Evolutionary conservation across 345 rosid genomes (phyloP).

Genomic region (Linum tenue): DNA sequence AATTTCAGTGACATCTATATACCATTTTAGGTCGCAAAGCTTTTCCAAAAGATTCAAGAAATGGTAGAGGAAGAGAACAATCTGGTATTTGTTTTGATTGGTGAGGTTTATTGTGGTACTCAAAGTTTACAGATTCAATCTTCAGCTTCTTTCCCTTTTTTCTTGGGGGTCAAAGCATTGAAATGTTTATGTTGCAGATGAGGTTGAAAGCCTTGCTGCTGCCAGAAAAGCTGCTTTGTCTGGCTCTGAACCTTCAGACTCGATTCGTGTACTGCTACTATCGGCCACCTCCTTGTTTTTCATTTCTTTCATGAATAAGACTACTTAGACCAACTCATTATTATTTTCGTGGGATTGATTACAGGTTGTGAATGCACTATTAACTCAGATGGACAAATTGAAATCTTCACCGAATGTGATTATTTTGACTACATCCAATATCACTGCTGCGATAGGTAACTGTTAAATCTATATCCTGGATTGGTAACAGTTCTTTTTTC

Average conservation of each 20-base stretch:
- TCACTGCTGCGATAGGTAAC: slow-evolving; percentile 97
- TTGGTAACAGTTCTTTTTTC: not conserved
- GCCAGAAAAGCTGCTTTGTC: slow-evolving; percentile 94
- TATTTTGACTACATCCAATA: slow-evolving; percentile 87
- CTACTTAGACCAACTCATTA: not conserved
- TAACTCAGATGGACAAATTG: slow-evolving; percentile 95
- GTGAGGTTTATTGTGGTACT: slow-evolving; percentile 41
- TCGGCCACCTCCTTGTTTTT: slow-evolving; percentile 4
- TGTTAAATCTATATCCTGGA: slow-evolving; percentile 10
- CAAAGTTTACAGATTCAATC: not conserved
- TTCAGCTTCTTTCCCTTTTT: slow-evolving; percentile 6
- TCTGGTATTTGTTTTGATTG: slow-evolving; percentile 95
- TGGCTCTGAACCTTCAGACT: slow-evolving; percentile 98
- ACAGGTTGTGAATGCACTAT: slow-evolving; percentile 95
- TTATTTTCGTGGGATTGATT: slow-evolving; percentile 11
- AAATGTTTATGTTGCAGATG: slow-evolving; percentile 56
- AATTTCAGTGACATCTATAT: not conserved
- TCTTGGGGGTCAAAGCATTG: slow-evolving; percentile 15
- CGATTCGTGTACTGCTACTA: slow-evolving; percentile 59
- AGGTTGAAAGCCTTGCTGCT: slow-evolving; percentile 99
- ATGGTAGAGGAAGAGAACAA: slow-evolving; percentile 98
- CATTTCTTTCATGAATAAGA: slow-evolving; percentile 1
- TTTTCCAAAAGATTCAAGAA: slow-evolving; percentile 96
- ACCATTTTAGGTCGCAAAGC: slow-evolving; percentile 71
- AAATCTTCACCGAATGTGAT: slow-evolving; percentile 88